Evolutionary conservation across 306 rosid species (phyloP).

Genomic region (Vachellia collinsii): DNA sequence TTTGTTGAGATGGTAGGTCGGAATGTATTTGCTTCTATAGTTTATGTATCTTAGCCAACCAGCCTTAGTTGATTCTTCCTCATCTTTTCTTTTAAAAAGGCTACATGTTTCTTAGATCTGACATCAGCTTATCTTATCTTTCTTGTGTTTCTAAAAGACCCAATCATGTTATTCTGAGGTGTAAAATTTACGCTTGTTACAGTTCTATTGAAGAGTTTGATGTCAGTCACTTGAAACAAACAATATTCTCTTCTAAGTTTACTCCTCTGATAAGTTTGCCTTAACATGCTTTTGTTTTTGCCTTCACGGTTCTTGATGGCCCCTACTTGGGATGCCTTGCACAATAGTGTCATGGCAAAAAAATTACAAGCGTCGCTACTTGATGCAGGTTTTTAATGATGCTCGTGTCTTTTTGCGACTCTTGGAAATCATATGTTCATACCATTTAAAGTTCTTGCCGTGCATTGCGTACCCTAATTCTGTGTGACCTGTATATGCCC

Average conservation of each 20-base stretch:
- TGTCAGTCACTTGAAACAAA: not conserved
- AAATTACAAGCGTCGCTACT: not conserved
- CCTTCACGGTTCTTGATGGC: constrained; percentile 2
- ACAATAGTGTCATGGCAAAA: not conserved
- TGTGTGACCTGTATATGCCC: not conserved
- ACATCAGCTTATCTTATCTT: not conserved
- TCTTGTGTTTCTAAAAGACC: not conserved
- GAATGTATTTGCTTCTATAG: constrained; percentile 6
- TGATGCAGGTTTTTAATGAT: not conserved
- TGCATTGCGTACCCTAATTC: constrained; percentile 7
- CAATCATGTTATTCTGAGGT: not conserved
- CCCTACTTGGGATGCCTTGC: constrained; percentile 5
- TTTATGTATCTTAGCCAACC: constrained; percentile 15
- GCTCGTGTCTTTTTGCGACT: constrained; percentile 9
- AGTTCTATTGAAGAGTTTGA: not conserved
- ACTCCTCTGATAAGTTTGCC: not conserved
- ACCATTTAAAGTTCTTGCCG: not conserved
- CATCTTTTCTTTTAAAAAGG: constrained; percentile 13
- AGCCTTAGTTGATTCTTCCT: constrained; percentile 7
- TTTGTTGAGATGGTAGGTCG: constrained; percentile 17
- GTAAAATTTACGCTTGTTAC: not conserved
- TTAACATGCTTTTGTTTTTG: constrained; percentile 9
- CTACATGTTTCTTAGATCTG: not conserved
- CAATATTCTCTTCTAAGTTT: not conserved
- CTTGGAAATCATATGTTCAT: constrained; percentile 21